Evolutionary conservation across 208 protist genomes (phyloP).

Genomic region (Porcisia deanei): DNA sequence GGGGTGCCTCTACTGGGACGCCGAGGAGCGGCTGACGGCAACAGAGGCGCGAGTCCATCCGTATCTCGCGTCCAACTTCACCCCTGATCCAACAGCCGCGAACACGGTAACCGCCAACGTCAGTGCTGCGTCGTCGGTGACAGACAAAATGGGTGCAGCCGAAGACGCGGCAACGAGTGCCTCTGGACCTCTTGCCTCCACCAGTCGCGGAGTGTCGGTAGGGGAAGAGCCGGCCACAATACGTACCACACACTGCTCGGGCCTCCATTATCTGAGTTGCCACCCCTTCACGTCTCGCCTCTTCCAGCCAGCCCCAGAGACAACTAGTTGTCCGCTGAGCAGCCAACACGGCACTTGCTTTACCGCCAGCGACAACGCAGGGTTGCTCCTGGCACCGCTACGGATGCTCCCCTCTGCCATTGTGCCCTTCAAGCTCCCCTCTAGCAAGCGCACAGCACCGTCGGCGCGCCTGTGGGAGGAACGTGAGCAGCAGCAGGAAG

Average conservation of each 20-base stretch:
- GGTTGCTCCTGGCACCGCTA: neutral
- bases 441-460: constrained; percentile 21
- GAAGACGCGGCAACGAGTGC: neutral
- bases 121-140: neutral
- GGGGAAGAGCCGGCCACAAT: neutral
- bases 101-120: neutral
- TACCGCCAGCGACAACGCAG: neutral
- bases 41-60: constrained; percentile 59
- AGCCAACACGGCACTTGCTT: neutral
- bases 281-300: constrained; percentile 41
- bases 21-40: constrained; percentile 55
- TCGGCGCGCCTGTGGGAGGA: constrained; percentile 30
- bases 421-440: constrained; percentile 28
- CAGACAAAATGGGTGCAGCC: neutral
- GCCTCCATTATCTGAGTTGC: constrained; percentile 40
- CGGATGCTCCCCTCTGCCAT: constrained; percentile 15
- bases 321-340: neutral
- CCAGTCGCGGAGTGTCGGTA: neutral
- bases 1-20: constrained; percentile 62
- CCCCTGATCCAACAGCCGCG: neutral
- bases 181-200: neutral
- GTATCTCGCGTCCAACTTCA: constrained; percentile 34
- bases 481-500: constrained; percentile 10
- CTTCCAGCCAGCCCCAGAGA: neutral
- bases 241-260: constrained; percentile 22